Conservation (phyloP, 1,139 yeast species). For the Hansenula anomala region DNA sequence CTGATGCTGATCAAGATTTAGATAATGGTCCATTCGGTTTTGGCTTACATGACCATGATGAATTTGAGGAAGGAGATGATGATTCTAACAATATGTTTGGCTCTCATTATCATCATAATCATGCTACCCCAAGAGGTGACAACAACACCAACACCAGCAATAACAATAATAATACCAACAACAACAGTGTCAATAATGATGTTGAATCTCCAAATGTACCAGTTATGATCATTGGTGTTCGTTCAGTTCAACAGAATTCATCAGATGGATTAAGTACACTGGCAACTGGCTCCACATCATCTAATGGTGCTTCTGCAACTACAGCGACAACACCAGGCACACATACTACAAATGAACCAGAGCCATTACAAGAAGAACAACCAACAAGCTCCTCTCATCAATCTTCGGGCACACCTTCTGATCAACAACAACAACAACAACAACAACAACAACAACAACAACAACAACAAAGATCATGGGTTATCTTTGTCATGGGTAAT, state of each 20-base stretch:
- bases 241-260: constrained; percentile 29
- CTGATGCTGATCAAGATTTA: background rate
- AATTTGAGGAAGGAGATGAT: too few relatives aligned
- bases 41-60: too few relatives aligned
- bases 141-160: too few relatives aligned
- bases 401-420: too few relatives aligned
- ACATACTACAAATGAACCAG: too few relatives aligned
- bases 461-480: constrained; percentile 36
- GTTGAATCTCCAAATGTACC: constrained; percentile 37
- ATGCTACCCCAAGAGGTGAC: too few relatives aligned
- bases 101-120: too few relatives aligned
- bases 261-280: constrained; percentile 4
- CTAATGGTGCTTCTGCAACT: background rate
- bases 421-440: too few relatives aligned
- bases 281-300: background rate
- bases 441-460: background rate
- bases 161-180: constrained; percentile 5
- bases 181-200: constrained; percentile 3
- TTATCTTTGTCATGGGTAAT: constrained; percentile 47
- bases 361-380: too few relatives aligned
- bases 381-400: too few relatives aligned
- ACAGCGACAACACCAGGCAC: background rate
- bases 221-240: constrained; percentile 52
- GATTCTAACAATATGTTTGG: too few relatives aligned
- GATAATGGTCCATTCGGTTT: background rate